Evolutionary conservation across 768 basidiomycete species (phyloP).

Genomic region (Pleurotus djamor): DNA sequence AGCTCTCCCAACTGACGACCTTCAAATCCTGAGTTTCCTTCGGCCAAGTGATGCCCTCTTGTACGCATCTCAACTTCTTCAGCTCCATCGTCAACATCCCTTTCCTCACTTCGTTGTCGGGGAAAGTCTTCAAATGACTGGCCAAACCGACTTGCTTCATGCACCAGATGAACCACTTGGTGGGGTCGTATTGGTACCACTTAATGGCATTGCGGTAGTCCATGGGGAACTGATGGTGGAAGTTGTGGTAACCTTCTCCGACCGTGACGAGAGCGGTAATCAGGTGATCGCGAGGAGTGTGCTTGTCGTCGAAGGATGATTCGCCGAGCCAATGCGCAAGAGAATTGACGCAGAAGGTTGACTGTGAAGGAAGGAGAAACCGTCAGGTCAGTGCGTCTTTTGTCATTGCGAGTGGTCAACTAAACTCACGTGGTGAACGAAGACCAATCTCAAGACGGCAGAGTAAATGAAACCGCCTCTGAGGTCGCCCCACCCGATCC

Average conservation of each 20-base stretch:
- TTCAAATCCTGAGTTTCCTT: constrained; percentile 72
- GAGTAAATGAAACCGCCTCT: constrained; percentile 81
- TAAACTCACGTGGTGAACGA: constrained; percentile 65
- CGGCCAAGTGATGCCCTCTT: constrained; percentile 81
- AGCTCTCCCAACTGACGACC: constrained; percentile 85
- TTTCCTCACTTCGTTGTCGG: constrained; percentile 68
- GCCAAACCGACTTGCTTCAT: constrained; percentile 63
- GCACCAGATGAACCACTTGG: constrained; percentile 86
- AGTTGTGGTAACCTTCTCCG: constrained; percentile 98
- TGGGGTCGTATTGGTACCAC: constrained; percentile 93
- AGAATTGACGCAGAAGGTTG: constrained; percentile 96
- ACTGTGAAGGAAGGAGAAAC: constrained; percentile 41
- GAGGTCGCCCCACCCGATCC: constrained; percentile 81
- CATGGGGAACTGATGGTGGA: constrained; percentile 97
- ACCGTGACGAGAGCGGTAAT: constrained; percentile 88
- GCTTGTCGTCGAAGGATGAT: constrained; percentile 78
- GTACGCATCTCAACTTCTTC: constrained; percentile 78
- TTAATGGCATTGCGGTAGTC: constrained; percentile 96
- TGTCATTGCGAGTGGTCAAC: neutral
- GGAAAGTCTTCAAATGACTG: constrained; percentile 67
- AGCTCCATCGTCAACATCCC: constrained; percentile 94
- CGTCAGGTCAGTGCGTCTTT: too few species aligned
- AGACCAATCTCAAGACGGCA: constrained; percentile 56
- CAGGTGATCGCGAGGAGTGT: constrained; percentile 85
- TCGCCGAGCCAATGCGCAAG: constrained; percentile 96